These are phyloP conservation scores for Phytophthora pistaciae DNA, from an alignment of 352 stramenopile genomes.

Conservation along the genomic window DNA sequence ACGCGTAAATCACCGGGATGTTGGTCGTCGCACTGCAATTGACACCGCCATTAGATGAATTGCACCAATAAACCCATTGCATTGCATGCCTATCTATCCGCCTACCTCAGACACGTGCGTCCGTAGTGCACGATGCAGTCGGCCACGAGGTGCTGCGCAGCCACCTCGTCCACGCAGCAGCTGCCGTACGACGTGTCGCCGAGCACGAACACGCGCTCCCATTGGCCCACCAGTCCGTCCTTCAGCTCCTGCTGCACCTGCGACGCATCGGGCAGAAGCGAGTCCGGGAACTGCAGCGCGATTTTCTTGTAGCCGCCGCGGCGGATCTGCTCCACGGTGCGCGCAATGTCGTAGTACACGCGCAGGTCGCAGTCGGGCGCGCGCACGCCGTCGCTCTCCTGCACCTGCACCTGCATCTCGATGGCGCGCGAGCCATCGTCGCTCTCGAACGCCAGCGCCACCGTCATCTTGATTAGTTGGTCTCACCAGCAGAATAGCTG, in stretches of 20 bases:
- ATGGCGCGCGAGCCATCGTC: conserved; percentile 86
- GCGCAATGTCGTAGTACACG: conserved; percentile 73
- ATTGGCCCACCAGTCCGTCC: conserved; percentile 49
- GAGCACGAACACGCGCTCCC: conserved; percentile 92
- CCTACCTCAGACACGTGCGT: conserved; percentile 90
- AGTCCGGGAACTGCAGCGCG: conserved; percentile 97
- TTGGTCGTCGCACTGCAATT: conserved; percentile 64
- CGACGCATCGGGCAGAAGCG: conserved; percentile 89
- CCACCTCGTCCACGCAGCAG: conserved; percentile 97
- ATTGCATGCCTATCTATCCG: not conserved
- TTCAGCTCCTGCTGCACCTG: conserved; percentile 87
- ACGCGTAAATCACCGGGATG: conserved; percentile 93
- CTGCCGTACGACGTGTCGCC: conserved; percentile 97
- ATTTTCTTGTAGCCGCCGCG: conserved; percentile 76
- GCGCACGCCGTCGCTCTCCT: conserved; percentile 66
- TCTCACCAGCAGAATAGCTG: conserved; percentile 17
- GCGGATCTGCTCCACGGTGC: conserved; percentile 70
- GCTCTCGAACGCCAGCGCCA: conserved; percentile 80
- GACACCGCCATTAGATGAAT: conserved; percentile 1
- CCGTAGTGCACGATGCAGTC: conserved; percentile 97
- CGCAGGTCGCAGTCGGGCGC: conserved; percentile 42
- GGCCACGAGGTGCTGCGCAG: conserved; percentile 93
- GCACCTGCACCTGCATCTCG: conserved; percentile 67
- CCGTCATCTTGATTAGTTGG: conserved; percentile 51
- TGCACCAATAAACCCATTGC: not conserved